Conservation (phyloP, 2,329 filamentous ascomycete species). For the Colletotrichum spaethianum region DNA sequence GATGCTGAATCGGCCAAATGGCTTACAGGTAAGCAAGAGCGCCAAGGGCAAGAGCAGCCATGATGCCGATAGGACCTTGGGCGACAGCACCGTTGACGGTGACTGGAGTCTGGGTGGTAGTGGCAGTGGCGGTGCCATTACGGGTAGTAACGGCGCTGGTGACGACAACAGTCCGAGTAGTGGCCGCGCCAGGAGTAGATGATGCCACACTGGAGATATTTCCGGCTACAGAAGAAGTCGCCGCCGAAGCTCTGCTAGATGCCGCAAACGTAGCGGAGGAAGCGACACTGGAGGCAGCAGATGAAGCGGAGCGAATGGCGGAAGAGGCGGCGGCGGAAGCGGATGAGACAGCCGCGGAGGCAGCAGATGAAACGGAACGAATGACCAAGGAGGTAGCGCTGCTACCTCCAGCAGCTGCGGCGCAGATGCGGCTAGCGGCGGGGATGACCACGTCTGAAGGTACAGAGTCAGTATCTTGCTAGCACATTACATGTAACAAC, state of each 20-base stretch:
- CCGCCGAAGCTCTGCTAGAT: slow-evolving; percentile 2
- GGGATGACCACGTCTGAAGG: slow-evolving; percentile 34
- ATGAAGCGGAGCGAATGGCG: background rate
- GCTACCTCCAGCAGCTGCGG: background rate
- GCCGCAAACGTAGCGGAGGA: slow-evolving; percentile 2
- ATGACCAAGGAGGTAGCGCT: background rate
- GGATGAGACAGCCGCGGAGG: background rate
- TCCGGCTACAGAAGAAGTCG: background rate
- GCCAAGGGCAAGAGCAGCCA: slow-evolving; percentile 29
- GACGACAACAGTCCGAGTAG: slow-evolving; percentile 19
- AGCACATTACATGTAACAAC: background rate
- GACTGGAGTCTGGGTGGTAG: slow-evolving; percentile 24
- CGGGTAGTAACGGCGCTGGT: slow-evolving; percentile 20
- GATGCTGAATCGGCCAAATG: background rate
- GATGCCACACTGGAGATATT: background rate
- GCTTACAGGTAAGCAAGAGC: slow-evolving; percentile 29
- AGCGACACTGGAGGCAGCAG: background rate
- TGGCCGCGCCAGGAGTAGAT: background rate
- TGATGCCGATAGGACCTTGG: slow-evolving; percentile 22
- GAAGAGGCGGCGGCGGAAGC: slow-evolving; percentile 1
- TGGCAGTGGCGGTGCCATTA: slow-evolving; percentile 17
- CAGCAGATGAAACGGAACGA: background rate
- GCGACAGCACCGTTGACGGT: slow-evolving; percentile 23
- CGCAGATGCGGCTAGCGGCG: slow-evolving; percentile 27
- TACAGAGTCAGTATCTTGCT: background rate